Base-by-base conservation (phyloP, 495 filamentous ascomycete species). In the Hypoxylon perforatum region DNA sequence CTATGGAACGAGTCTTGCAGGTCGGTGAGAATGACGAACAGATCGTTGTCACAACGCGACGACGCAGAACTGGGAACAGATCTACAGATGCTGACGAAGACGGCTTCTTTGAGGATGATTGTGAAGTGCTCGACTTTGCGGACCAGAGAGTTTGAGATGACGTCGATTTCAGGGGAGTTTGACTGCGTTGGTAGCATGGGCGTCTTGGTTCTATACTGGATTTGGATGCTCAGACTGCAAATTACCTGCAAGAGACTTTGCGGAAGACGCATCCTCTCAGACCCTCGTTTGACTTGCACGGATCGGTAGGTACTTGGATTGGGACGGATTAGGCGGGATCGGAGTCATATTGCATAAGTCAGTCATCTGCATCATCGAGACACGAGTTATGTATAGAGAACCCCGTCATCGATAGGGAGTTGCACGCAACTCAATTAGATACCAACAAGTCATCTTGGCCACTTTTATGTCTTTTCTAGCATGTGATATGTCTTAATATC, bases 51-150 rank as follows among this genome's bases (percentile, higher is more conserved):
- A 94, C 91, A 9, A 94, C 91, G 1, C 80, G 92, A 41, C 80
- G 90, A n/a, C 80, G 78, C 78, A 90, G 85, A 78, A 89, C 82
- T 71, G 79, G 72, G 70, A 77, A 73, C 73, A 73, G 78, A 48
- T 54, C 77, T 63, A 61, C 69, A 44, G 70, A 78, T 38, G 84
- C 83, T 21, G 85, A 87, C 14, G 91, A 89, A 30, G 91, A 94
- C 36, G 93, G 92, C 3, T 95, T 97, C 76, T 97, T 97, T 69
- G 93, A 97, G 75, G 92, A 97, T 72, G 93, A 95, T 73, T 94
- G 91, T 71, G 93, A 96, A 71, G 91, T 97, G 57, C 81, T 97
- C 67, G 93, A 97, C 79, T 96, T 93, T 85, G 92, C 92, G 11
- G 88, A 90, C 69, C 91, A 96, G 73, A 82, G 92, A 69, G 92